Evolutionary conservation across 192 early-diverging fungal genomes (phyloP).

Genomic region (Coemansia sp.): DNA sequence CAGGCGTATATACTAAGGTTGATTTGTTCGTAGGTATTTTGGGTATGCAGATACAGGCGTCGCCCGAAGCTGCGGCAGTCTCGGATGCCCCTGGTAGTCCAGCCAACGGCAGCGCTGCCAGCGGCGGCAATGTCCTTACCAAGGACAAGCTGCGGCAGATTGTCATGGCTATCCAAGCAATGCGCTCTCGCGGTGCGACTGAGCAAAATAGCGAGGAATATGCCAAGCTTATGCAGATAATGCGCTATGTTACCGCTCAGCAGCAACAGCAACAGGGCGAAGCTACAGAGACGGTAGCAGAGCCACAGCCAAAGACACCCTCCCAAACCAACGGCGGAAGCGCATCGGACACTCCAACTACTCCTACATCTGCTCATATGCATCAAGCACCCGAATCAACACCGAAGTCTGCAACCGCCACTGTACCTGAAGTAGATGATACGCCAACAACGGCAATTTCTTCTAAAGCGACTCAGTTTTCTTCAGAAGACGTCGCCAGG

Average conservation of each 20-base stretch:
- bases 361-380: constrained; percentile 7
- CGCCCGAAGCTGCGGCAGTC: constrained; percentile 2
- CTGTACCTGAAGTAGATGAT: constrained; percentile 6
- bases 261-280: constrained; percentile 51
- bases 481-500: constrained; percentile 61
- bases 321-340: constrained; percentile 22
- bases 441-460: neutral
- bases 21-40: neutral
- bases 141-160: constrained; percentile 34
- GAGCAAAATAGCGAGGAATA: constrained; percentile 76
- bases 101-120: neutral
- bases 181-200: constrained; percentile 67
- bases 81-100: constrained; percentile 3
- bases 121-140: constrained; percentile 12
- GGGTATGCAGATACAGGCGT: constrained; percentile 19
- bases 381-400: constrained; percentile 5
- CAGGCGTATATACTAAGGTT: too few relatives aligned
- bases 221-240: constrained; percentile 60
- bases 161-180: constrained; percentile 39
- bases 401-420: constrained; percentile 9
- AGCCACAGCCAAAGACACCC: constrained; percentile 19
- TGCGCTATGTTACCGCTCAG: constrained; percentile 45
- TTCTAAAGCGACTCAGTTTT: constrained; percentile 35
- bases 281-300: neutral
- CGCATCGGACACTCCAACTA: constrained; percentile 8